Percentiles rank a stretch among this genome's conserved stretches.
These are phyloP conservation scores for Yamadazyma aaseri DNA, from an alignment of 1,139 yeast genomes.

Conservation along the genomic window DNA sequence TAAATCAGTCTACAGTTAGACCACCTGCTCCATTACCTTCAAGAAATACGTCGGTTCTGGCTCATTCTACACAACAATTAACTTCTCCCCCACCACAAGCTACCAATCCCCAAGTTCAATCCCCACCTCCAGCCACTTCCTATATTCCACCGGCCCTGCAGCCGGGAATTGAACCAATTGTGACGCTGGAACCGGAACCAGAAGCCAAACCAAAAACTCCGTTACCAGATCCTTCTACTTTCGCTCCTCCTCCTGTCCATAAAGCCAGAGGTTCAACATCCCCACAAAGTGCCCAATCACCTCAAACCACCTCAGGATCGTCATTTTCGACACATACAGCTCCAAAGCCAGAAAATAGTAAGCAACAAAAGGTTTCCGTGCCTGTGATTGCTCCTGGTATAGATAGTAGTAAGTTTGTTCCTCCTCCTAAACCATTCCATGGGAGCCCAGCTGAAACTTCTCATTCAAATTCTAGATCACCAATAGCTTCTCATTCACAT, in stretches of 20 bases:
- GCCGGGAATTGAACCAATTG: no score
- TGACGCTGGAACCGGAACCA: conserved; percentile 3
- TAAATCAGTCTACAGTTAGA: no score
- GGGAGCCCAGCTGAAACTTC: no score
- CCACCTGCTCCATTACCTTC: no score
- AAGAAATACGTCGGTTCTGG: no score
- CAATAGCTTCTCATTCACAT: conserved; percentile 7
- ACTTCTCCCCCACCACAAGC: neutral
- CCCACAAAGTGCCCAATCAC: conserved; percentile 1
- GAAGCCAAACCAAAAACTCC: conserved; percentile 20
- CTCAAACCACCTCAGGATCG: conserved; percentile 1
- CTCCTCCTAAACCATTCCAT: conserved; percentile 19
- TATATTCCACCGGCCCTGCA: no score
- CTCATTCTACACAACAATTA: no score
- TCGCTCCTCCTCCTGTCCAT: conserved; percentile 46
- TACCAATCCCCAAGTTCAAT: neutral
- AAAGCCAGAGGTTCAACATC: conserved; percentile 17
- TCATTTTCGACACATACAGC: conserved; percentile 12
- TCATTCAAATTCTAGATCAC: conserved; percentile 10
- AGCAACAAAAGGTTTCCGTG: conserved; percentile 5
- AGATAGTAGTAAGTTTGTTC: conserved; percentile 14
- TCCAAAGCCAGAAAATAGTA: neutral
- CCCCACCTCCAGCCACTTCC: no score
- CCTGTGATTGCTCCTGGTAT: conserved; percentile 15
- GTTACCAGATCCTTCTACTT: conserved; percentile 37